Base-by-base conservation (phyloP, 2,329 filamentous ascomycete genomes). In the Paraphoma sp. region DNA sequence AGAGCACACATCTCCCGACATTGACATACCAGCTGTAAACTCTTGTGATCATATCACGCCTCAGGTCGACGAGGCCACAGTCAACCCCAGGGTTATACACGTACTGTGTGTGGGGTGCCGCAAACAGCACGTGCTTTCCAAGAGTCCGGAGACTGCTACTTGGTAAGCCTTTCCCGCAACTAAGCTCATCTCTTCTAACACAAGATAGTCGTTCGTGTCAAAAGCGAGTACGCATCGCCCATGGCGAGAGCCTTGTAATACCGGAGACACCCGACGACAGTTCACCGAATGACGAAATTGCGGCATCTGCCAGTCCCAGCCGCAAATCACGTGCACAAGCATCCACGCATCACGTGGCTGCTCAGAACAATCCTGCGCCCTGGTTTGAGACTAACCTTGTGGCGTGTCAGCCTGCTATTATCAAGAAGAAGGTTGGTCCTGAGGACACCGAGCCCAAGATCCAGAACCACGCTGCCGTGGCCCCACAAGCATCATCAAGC, bases 251-350 rank as follows among this genome's bases (percentile, higher is more conserved):
- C 17, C 29, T 49, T n/a, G 62, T 62, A 10, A 67, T 65, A 54
- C 62, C 55, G 5, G 64, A 68, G 17, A 63, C 64, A 8, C 62
- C 65, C 6, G 45, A 57, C 31, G 31, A 41, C 12, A 31, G 5
- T n/a, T 33, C 41, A 47, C 12, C 28, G 23, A 48, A 4, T 41
- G 3, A 23, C 23, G 3, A 23, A 23, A 23, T 2, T 3, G 23
- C 23, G 23, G 23, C 23, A 23, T 23, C 23, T 23, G 23, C 23
- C 2, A 23, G 23, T 23, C 23, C 23, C 2, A 23, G 23, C 23
- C 23, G 23, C 23, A 23, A 23, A 23, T 23, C 23, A 23, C 23
- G 43, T 23, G 14, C 17, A 7, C 8, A 16, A 18, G 23, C 23
- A 23, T 4, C 41, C 6, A 38, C 10, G 6, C 11, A n/a, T 2